phyloP scores from a whole-genome alignment of 2,329 filamentous ascomycete species.

The Endothia cerciana region DNA sequence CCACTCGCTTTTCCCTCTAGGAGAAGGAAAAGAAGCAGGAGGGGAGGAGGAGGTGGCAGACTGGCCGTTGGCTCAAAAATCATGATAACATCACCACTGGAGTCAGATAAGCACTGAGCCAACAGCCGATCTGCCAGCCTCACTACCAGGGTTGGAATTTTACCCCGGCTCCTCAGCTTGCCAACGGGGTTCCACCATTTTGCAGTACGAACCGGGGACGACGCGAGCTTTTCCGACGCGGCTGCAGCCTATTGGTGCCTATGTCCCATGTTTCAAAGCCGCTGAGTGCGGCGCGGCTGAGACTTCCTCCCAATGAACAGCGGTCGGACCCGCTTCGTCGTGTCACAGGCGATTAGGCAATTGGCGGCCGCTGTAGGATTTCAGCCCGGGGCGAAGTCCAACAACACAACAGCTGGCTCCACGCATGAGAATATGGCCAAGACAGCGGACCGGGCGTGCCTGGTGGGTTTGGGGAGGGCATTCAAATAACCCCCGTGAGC shows the following conservation, averaged over 20 bases:
- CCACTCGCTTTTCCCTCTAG: background rate
- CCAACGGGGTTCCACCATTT: background rate
- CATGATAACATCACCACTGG: background rate
- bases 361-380: background rate
- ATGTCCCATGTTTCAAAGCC: background rate
- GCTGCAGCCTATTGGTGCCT: slow-evolving; percentile 6
- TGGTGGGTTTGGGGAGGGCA: background rate
- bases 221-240: background rate
- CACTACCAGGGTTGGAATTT: background rate
- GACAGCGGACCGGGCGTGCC: background rate
- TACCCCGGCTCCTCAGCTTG: background rate
- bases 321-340: background rate
- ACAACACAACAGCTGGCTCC: background rate
- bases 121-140: too few relatives aligned
- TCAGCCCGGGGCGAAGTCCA: background rate
- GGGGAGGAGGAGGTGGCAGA: too few relatives aligned
- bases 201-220: background rate
- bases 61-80: too few relatives aligned
- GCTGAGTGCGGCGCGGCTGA: background rate
- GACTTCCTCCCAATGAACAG: background rate
- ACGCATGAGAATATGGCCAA: background rate
- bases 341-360: background rate
- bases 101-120: too few relatives aligned
- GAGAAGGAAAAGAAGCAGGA: too few relatives aligned
- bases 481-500: background rate